A percentile compares a stretch with the other conserved stretches of the same genome.
These are phyloP conservation scores for Thoreauomyces humboldtii DNA, from an alignment of 192 early-diverging fungal genomes.

Conservation along the genomic window DNA sequence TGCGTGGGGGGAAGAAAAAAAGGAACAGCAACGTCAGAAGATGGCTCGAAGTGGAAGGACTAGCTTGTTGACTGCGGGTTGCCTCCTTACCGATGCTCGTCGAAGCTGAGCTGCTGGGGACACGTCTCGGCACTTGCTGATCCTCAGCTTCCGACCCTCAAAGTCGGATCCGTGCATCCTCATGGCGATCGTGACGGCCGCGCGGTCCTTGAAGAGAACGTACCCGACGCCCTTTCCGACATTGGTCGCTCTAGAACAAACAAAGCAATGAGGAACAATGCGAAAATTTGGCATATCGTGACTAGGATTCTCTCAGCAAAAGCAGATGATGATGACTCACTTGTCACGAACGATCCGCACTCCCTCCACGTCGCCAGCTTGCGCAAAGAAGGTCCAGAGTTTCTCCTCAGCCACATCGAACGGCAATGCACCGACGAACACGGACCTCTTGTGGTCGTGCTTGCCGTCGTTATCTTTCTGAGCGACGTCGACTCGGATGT, in stretches of 20 bases:
- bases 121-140: slow-evolving; percentile 29
- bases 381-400: slow-evolving; percentile 43
- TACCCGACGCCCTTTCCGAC: slow-evolving; percentile 94
- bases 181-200: slow-evolving; percentile 72
- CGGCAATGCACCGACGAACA: slow-evolving; percentile 56
- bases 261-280: neutral
- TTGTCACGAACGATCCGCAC: slow-evolving; percentile 83
- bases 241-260: slow-evolving; percentile 57
- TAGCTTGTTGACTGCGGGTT: neutral
- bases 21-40: neutral
- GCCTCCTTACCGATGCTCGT: neutral
- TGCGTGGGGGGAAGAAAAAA: no score
- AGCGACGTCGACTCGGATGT: slow-evolving; percentile 77
- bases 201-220: slow-evolving; percentile 80
- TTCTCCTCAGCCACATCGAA: slow-evolving; percentile 51
- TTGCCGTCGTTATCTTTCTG: slow-evolving; percentile 26
- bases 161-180: slow-evolving; percentile 74
- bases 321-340: no score
- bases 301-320: no score
- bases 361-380: slow-evolving; percentile 62
- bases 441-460: slow-evolving; percentile 73
- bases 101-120: slow-evolving; percentile 13
- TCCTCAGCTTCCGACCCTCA: slow-evolving; percentile 59
- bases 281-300: no score
- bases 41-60: no score